These are phyloP conservation scores for Beta vulgaris DNA, from an alignment of 148 eudicot species.

Conservation along the genomic window DNA sequence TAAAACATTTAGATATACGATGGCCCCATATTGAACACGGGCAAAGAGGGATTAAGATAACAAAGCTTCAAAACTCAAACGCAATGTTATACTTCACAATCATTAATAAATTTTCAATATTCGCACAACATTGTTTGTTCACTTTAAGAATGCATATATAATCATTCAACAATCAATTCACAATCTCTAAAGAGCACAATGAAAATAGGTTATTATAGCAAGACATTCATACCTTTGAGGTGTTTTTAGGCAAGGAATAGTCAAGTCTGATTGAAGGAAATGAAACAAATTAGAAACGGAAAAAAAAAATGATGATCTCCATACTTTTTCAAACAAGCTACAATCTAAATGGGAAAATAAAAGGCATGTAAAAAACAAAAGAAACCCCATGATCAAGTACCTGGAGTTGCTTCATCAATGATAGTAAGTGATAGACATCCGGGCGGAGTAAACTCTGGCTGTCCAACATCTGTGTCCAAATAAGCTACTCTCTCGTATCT, in stretches of 20 bases:
- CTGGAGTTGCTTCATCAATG: slow-evolving; percentile 70
- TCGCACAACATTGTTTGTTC: too few species aligned
- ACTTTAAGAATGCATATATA: too few species aligned
- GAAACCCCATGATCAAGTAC: slow-evolving; percentile 29
- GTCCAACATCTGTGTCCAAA: slow-evolving; percentile 97
- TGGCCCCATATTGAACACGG: neutral
- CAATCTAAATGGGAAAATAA: neutral
- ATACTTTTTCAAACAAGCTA: neutral
- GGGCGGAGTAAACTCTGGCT: slow-evolving; percentile 94
- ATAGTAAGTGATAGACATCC: slow-evolving; percentile 80
- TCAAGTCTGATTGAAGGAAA: slow-evolving; percentile 45
- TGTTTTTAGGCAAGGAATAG: slow-evolving; percentile 85
- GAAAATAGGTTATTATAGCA: neutral
- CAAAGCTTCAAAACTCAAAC: neutral
- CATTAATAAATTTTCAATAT: too few species aligned
- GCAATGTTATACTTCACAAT: neutral
- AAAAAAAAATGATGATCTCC: neutral
- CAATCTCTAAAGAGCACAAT: neutral
- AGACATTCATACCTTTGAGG: slow-evolving; percentile 64
- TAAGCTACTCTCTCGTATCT: slow-evolving; percentile 77
- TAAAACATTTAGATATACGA: neutral
- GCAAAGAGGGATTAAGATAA: neutral
- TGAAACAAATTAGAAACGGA: slow-evolving; percentile 16
- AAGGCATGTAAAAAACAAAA: neutral
- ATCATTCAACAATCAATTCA: neutral